Conservation (phyloP, 2,329 filamentous ascomycete genomes). For the Botryosphaeria agaves region DNA sequence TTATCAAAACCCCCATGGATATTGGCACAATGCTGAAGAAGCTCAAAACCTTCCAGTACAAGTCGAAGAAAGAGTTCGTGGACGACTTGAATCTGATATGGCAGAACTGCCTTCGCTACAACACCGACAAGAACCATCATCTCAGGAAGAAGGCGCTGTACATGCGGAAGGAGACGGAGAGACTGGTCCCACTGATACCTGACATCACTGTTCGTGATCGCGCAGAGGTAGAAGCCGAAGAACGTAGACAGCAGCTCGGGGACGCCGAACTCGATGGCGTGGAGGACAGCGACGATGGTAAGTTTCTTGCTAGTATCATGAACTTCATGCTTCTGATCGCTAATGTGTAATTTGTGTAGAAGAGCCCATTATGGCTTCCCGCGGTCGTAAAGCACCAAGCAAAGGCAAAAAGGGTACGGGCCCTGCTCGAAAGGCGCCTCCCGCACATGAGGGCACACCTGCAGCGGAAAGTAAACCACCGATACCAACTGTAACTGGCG, state of each 20-base stretch:
- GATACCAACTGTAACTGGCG: slow-evolving; percentile 36
- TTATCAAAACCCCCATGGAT: slow-evolving; percentile 97
- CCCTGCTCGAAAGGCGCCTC: slow-evolving; percentile 52
- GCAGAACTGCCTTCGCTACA: slow-evolving; percentile 93
- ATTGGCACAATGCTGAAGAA: slow-evolving; percentile 98
- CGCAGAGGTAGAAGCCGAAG: slow-evolving; percentile 65
- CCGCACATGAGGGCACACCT: slow-evolving; percentile 63
- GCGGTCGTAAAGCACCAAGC: slow-evolving; percentile 71
- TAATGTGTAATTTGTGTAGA: slow-evolving; percentile 10
- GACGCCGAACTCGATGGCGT: slow-evolving; percentile 67
- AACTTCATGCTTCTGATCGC: background rate
- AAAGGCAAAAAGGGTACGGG: slow-evolving; percentile 52
- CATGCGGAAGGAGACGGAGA: slow-evolving; percentile 96
- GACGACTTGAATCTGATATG: slow-evolving; percentile 88
- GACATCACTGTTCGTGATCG: slow-evolving; percentile 81
- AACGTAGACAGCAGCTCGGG: slow-evolving; percentile 63
- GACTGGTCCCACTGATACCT: slow-evolving; percentile 85
- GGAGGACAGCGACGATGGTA: slow-evolving; percentile 76
- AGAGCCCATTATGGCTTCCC: slow-evolving; percentile 94
- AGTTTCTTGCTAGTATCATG: slow-evolving; percentile 6
- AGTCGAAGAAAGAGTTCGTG: slow-evolving; percentile 77
- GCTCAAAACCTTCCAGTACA: slow-evolving; percentile 47
- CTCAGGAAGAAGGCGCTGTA: slow-evolving; percentile 83
- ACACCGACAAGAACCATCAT: slow-evolving; percentile 73
- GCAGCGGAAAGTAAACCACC: slow-evolving; percentile 56